Conservation (phyloP, 257 asterid genomes). For the Solanum infundibuliforme region DNA sequence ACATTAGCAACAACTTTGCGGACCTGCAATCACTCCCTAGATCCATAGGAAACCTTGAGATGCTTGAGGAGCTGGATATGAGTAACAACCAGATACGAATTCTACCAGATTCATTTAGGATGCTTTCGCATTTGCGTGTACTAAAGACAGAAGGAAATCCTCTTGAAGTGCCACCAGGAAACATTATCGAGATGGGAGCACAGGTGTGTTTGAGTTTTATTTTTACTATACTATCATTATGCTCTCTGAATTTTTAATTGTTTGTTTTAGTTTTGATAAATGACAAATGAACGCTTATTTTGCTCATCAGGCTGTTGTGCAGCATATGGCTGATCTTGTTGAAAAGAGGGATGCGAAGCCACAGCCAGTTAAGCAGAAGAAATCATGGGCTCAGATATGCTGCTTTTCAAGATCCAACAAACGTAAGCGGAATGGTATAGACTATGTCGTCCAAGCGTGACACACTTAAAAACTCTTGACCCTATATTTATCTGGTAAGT, state of each 20-base stretch:
- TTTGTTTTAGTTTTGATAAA: background rate
- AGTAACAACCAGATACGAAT: constrained; percentile 60
- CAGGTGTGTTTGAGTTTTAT: constrained; percentile 28
- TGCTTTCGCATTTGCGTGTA: constrained; percentile 50
- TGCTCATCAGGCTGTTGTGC: constrained; percentile 59
- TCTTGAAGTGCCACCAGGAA: constrained; percentile 47
- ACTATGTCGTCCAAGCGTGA: constrained; percentile 29
- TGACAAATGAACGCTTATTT: background rate
- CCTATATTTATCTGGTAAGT: constrained; percentile 17
- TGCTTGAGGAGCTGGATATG: constrained; percentile 13
- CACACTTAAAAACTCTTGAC: background rate
- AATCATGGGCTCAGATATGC: constrained; percentile 68
- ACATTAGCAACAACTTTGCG: constrained; percentile 15
- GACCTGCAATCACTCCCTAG: constrained; percentile 13
- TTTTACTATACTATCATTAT: background rate
- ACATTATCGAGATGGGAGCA: constrained; percentile 49
- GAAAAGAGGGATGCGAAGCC: constrained; percentile 58
- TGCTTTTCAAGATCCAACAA: constrained; percentile 63
- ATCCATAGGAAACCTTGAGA: constrained; percentile 17
- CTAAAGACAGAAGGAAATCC: constrained; percentile 80
- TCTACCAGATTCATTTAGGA: constrained; percentile 76
- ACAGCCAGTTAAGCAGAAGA: constrained; percentile 59
- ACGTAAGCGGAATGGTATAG: constrained; percentile 52
- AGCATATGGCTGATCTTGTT: constrained; percentile 62
- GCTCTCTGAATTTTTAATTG: background rate